Base-by-base conservation (phyloP, 306 rosid genomes). In the Coriaria nepalensis region DNA sequence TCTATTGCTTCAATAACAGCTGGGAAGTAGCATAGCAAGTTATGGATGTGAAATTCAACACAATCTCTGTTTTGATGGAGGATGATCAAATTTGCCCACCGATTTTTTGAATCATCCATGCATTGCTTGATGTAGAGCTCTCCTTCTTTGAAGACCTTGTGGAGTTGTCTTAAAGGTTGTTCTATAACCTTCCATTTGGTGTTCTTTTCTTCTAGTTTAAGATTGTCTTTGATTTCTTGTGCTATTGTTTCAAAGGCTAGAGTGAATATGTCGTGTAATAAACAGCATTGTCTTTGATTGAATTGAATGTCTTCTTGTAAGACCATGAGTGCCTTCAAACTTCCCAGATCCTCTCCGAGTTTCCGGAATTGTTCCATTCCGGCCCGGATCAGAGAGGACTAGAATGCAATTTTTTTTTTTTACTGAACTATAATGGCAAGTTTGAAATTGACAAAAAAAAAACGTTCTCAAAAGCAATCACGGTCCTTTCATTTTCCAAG, bases 311-410 rank as follows among this genome's bases (percentile, higher is more conserved):
- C 94, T 0, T 92, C 96, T 10, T 77, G 78, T 40, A 92, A 46
- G 33, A 82, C 83, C 94, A 86, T 82, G 0, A 92, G 67, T 37
- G 96, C 94, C 64, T 78, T 92, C 53, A 92, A 13, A 49, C 99
- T 82, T 38, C 99, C 99, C 40, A 86, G 53, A 40, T 79, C 86
- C 86, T 92, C 99, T 33, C 99, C 99, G 4, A 92, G 74, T 13
- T 64, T 96, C 83, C 99, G 96, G 83, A 82, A 83, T 50, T 86
- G 93, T 58, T 92, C 99, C 99, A 92, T 92, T 77, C 85, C 62
- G 69, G 61, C 60, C 37, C 29, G 29, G 29, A 20, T n/a, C 42
- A 53, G 54, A 43, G 44, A 44, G 49, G 8, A 53, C 6, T 4
- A 8, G 5, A 32, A 10, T 20, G 33, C 35, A 2, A 7, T 39